Conservation (phyloP, 1,284 basidiomycete genomes). For the Ganoderma lingzhi region DNA sequence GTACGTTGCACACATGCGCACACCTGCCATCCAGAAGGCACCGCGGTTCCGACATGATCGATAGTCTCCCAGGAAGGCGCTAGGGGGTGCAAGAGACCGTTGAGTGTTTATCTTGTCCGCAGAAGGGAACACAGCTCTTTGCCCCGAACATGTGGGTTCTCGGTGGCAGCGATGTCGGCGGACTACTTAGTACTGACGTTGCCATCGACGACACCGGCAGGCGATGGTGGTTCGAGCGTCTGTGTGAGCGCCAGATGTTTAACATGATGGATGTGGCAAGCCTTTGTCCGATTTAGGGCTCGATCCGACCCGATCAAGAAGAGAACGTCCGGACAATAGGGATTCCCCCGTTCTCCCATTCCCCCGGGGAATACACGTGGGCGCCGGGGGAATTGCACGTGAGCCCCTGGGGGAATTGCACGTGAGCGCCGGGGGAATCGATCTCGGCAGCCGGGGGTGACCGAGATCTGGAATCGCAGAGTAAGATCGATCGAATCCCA, state of each 20-base stretch:
- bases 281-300: neutral
- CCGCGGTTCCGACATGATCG: conserved; percentile 8
- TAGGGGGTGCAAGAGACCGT: neutral
- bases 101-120: no score
- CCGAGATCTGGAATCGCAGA: no score
- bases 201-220: no score
- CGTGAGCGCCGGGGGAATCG: no score
- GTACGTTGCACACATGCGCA: neutral
- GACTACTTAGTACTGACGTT: no score
- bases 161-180: neutral
- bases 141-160: neutral
- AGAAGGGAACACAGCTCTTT: neutral
- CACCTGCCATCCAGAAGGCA: neutral
- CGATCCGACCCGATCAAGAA: neutral
- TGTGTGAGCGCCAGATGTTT: neutral
- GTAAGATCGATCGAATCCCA: no score
- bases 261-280: neutral
- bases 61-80: neutral
- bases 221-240: neutral
- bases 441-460: no score
- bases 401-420: no score
- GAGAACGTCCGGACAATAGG: no score
- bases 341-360: no score
- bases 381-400: no score
- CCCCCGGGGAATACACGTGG: no score